Evolutionary conservation across 495 filamentous ascomycete genomes (phyloP).

Genomic region (Aspergillus saccharolyticus): DNA sequence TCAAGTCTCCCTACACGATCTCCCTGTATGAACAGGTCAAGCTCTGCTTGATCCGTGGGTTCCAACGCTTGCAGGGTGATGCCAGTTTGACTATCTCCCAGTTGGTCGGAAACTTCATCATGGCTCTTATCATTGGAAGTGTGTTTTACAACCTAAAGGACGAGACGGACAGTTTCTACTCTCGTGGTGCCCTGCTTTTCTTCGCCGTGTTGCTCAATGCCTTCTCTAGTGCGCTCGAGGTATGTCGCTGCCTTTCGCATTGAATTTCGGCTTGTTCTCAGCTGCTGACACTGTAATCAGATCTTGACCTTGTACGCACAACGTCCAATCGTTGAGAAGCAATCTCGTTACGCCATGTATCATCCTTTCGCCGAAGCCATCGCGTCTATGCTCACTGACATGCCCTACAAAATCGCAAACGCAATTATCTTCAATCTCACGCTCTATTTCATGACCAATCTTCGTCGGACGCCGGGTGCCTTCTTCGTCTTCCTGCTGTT

Average conservation of each 20-base stretch:
- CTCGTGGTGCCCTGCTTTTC: conserved; percentile 81
- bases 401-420: conserved; percentile 52
- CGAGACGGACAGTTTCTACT: conserved; percentile 70
- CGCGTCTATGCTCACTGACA: conserved; percentile 57
- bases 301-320: conserved; percentile 59
- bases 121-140: conserved; percentile 80
- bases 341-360: conserved; percentile 62
- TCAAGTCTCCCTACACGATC: conserved; percentile 44
- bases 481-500: conserved; percentile 63
- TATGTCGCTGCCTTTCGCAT: conserved; percentile 21
- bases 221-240: conserved; percentile 76
- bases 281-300: conserved; percentile 28
- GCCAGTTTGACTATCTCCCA: conserved; percentile 66
- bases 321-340: conserved; percentile 65
- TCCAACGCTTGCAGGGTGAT: conserved; percentile 64
- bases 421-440: conserved; percentile 52
- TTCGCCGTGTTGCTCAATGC: conserved; percentile 90
- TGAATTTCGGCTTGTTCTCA: neutral
- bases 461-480: conserved; percentile 40
- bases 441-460: conserved; percentile 58
- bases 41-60: conserved; percentile 49
- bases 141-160: conserved; percentile 77
- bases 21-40: conserved; percentile 43
- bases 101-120: conserved; percentile 73
- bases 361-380: conserved; percentile 60